phyloP scores from a whole-genome alignment of 768 basidiomycete genomes.

The Ramaria rubella region DNA sequence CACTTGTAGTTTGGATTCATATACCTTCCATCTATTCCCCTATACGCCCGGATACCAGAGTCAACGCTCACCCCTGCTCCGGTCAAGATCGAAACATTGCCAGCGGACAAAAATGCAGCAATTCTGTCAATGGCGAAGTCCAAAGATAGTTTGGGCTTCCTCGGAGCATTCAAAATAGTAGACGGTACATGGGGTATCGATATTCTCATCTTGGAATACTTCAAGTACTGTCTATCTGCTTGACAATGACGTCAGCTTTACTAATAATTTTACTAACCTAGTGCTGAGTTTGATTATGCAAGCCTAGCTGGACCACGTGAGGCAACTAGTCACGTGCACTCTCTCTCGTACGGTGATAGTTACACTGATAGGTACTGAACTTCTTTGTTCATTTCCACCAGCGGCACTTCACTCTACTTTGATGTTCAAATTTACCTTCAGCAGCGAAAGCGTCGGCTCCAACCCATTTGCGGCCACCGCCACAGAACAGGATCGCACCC shows the following conservation, averaged over 20 bases:
- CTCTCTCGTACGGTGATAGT: not conserved
- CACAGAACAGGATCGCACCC: not conserved
- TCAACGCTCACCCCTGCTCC: slow-evolving; percentile 96
- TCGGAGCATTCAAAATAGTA: slow-evolving; percentile 41
- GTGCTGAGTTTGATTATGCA: too few species aligned
- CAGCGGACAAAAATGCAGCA: slow-evolving; percentile 56
- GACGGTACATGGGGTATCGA: slow-evolving; percentile 73
- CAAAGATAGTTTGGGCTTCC: slow-evolving; percentile 34
- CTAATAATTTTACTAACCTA: too few species aligned
- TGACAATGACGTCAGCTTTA: too few species aligned
- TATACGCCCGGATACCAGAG: slow-evolving; percentile 91
- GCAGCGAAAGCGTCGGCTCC: not conserved
- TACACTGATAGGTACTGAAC: not conserved
- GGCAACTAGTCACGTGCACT: not conserved
- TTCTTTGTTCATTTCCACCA: not conserved
- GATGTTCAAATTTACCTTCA: slow-evolving; percentile 13
- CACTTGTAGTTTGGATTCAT: slow-evolving; percentile 89
- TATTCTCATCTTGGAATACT: slow-evolving; percentile 81
- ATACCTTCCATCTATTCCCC: slow-evolving; percentile 79
- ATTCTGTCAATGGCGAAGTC: slow-evolving; percentile 55
- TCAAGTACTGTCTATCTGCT: too few species aligned
- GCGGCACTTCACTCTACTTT: not conserved
- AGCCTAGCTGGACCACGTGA: not conserved
- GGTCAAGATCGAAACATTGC: slow-evolving; percentile 71
- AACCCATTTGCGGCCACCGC: slow-evolving; percentile 6